These are phyloP conservation scores for Parastagonospora avenae DNA, from an alignment of 2,329 filamentous ascomycete species.

Conservation along the genomic window DNA sequence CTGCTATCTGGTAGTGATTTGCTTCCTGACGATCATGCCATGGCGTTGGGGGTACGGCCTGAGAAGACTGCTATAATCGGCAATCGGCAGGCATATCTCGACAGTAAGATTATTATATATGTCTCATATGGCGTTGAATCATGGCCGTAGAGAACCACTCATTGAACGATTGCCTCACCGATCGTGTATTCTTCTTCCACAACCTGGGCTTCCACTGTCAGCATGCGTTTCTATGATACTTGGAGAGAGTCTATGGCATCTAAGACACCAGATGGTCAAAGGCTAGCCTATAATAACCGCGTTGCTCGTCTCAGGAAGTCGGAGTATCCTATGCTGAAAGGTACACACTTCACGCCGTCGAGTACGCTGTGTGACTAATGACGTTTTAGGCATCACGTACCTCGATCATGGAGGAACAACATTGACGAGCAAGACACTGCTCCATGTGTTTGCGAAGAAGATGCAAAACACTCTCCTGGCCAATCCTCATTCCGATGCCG, in stretches of 20 bases:
- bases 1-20: too few species aligned
- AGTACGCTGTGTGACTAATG: conserved; percentile 1
- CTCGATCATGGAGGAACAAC: conserved; percentile 62
- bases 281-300: conserved; percentile 15
- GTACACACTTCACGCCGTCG: conserved; percentile 1
- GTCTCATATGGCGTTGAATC: too few species aligned
- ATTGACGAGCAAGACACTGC: conserved; percentile 57
- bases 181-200: not conserved
- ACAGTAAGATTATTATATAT: too few species aligned
- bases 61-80: too few species aligned
- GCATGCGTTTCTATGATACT: not conserved
- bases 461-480: conserved; percentile 66
- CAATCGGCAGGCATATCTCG: too few species aligned
- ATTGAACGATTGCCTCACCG: not conserved
- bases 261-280: not conserved
- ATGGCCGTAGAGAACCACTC: not conserved
- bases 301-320: conserved; percentile 17
- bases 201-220: not conserved
- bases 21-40: too few species aligned
- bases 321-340: conserved; percentile 36
- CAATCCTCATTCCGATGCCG: conserved; percentile 69
- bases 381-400: conserved; percentile 12
- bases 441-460: conserved; percentile 61
- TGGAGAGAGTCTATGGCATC: not conserved
- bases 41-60: too few species aligned